Evolutionary conservation across 2,329 filamentous ascomycete species (phyloP).

Genomic region (Calonectria hawksworthii): DNA sequence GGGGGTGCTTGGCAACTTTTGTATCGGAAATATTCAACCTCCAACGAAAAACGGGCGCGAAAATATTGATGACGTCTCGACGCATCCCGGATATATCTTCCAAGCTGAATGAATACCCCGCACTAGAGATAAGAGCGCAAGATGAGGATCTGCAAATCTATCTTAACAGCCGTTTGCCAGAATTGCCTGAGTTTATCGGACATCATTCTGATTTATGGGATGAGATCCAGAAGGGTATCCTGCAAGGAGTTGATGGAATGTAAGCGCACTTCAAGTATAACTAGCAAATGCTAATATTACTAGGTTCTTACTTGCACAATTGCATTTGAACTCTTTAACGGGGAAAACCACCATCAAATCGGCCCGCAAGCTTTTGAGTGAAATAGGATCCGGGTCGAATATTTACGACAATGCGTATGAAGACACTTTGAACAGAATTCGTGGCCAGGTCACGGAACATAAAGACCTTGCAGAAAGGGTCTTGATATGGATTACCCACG

Average conservation of each 20-base stretch:
- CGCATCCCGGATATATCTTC: background rate
- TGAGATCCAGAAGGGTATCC: background rate
- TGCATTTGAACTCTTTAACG: background rate
- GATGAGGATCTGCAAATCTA: conserved; percentile 29
- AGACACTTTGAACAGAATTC: background rate
- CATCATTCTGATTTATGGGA: background rate
- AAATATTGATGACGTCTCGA: conserved; percentile 45
- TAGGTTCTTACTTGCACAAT: conserved; percentile 4
- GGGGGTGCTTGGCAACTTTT: background rate
- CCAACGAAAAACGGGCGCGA: background rate
- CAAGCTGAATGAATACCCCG: background rate
- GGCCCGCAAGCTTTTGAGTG: background rate
- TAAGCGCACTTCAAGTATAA: background rate
- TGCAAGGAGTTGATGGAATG: background rate
- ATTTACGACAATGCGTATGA: conserved; percentile 42
- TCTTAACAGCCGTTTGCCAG: background rate
- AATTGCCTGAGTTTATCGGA: background rate
- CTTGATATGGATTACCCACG: background rate
- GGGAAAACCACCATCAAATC: conserved; percentile 42
- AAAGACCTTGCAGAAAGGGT: background rate
- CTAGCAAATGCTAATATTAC: background rate
- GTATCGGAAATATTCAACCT: conserved; percentile 18
- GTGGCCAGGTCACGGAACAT: background rate
- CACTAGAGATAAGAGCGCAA: background rate
- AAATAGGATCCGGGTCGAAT: background rate